Evolutionary conservation across 2,329 filamentous ascomycete genomes (phyloP).

Genomic region (Neofusicoccum sp.): DNA sequence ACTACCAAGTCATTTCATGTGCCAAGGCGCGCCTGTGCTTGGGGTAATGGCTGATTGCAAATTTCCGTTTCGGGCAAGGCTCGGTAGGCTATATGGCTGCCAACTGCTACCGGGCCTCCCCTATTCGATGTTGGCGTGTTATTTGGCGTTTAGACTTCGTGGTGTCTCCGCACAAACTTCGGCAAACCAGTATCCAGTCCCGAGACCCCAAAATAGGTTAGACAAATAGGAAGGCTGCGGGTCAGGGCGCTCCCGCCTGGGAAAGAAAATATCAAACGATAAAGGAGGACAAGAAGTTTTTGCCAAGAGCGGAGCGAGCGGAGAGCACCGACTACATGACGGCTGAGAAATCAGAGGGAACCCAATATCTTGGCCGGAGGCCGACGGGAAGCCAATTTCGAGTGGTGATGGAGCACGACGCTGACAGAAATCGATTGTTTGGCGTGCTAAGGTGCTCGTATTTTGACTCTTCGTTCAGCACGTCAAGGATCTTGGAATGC

Average conservation of each 20-base stretch:
- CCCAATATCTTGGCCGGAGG: neutral
- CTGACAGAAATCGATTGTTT: too few relatives aligned
- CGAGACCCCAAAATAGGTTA: neutral
- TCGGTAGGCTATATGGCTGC: neutral
- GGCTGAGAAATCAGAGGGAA: neutral
- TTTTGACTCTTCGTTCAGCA: neutral
- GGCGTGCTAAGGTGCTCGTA: neutral
- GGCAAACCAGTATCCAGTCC: neutral
- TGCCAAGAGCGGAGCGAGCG: neutral
- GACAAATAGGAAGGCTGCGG: slow-evolving; percentile 3
- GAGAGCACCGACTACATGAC: neutral
- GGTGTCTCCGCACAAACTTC: neutral
- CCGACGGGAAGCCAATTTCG: neutral
- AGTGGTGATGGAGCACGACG: neutral
- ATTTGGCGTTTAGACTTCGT: neutral
- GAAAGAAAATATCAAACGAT: neutral
- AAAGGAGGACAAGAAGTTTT: neutral
- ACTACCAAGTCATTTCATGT: neutral
- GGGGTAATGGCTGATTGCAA: neutral
- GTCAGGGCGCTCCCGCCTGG: neutral
- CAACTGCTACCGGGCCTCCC: neutral
- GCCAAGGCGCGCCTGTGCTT: neutral
- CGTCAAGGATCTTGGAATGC: neutral
- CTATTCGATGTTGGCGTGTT: neutral
- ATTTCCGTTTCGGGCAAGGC: neutral